A percentile compares a stretch with the other conserved stretches of the same genome.
phyloP scores from a whole-genome alignment of 371 early-diverging fungal species.

The Mucor mucedo region DNA sequence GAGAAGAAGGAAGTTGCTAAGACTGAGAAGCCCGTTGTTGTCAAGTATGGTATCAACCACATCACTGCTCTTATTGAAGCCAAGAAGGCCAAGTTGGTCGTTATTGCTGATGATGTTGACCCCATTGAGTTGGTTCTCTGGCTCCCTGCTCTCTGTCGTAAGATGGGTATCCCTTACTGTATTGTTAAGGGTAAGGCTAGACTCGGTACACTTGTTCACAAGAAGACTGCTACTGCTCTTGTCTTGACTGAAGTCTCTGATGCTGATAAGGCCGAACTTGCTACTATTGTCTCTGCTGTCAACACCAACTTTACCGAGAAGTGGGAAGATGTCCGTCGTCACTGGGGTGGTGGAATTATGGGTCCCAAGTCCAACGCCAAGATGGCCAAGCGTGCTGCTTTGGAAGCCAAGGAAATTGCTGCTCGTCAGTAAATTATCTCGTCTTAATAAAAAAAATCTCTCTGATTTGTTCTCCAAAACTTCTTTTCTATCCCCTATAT shows the following conservation, averaged over 20 bases:
- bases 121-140: constrained; percentile 99
- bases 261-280: constrained; percentile 95
- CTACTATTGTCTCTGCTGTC: constrained; percentile 87
- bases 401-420: constrained; percentile 69
- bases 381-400: constrained; percentile 79
- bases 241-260: constrained; percentile 94
- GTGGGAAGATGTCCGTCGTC: constrained; percentile 87
- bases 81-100: constrained; percentile 98
- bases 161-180: constrained; percentile 99
- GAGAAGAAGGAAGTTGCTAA: constrained; percentile 88
- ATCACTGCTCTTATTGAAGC: constrained; percentile 96
- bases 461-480: constrained; percentile 7
- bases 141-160: constrained; percentile 99
- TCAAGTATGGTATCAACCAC: constrained; percentile 99
- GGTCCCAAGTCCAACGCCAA: constrained; percentile 89
- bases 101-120: constrained; percentile 99
- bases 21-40: constrained; percentile 93
- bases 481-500: not conserved
- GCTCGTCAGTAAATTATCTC: constrained; percentile 48
- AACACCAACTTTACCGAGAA: constrained; percentile 94
- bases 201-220: constrained; percentile 98
- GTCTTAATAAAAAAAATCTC: not conserved
- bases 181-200: constrained; percentile 98
- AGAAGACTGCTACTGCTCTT: constrained; percentile 98
- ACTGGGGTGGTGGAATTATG: constrained; percentile 98